phyloP scores from a whole-genome alignment of 2,329 filamentous ascomycete species.

The Alternaria sp. region DNA sequence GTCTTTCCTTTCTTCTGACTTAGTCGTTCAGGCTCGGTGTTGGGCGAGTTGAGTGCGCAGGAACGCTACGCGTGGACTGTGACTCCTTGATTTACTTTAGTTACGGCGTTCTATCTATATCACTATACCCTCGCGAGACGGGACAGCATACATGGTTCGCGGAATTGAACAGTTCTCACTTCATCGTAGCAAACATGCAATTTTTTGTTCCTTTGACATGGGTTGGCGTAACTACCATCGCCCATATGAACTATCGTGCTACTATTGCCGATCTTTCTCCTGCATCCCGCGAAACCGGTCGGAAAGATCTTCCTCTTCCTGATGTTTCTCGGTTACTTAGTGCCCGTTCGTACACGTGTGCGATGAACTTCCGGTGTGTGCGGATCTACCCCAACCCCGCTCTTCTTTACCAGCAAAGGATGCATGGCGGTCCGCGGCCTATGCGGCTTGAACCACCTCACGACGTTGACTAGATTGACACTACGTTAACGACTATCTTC shows the following conservation, averaged over 20 bases:
- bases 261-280: neutral
- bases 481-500: neutral
- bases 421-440: neutral
- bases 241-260: too few species aligned
- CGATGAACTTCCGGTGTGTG: neutral
- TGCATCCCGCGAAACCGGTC: neutral
- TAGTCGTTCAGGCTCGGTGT: too few species aligned
- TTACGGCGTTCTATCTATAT: neutral
- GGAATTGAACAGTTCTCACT: neutral
- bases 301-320: neutral
- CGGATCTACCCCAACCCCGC: neutral
- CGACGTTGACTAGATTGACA: neutral
- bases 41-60: neutral
- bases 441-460: neutral
- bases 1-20: neutral
- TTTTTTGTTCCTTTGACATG: too few species aligned
- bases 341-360: neutral
- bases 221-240: too few species aligned
- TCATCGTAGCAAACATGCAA: neutral
- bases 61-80: neutral
- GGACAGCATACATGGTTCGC: neutral
- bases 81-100: neutral
- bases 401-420: neutral
- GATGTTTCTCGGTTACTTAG: neutral
- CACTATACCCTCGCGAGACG: constrained; percentile 1